Evolutionary conservation across 306 rosid genomes (phyloP), one percentile per base, ranked within the genome.

Genomic region (Abrus pulchellus): DNA sequence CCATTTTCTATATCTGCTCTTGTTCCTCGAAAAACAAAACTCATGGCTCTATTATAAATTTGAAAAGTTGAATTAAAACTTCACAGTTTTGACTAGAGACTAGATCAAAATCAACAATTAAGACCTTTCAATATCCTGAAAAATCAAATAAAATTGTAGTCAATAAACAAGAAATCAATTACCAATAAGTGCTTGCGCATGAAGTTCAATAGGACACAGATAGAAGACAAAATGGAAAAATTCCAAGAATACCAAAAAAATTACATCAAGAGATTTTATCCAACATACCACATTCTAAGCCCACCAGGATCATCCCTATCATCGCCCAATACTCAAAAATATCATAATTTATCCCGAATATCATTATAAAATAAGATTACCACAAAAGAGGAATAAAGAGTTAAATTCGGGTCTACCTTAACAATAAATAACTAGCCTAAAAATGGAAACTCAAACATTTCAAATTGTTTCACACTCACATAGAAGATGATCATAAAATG

Each of bases 1-100:
- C 97, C 98, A 87, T 68, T 88, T 81, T 94, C 97, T 36, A 94
- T 83, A 82, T 94, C 97, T 44, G 87, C 88, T 88, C 94, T 89
- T 50, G 97, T 86, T 45, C 98, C 97, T 57, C 98, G 91, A 72
- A 94, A 91, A 62, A 94, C 97, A 86, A 94, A 94, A 86, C 94
- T 92, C 97, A 94, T 93, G 68, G 75, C 87, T 78, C 69, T 71
- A 75, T 66, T 71, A 75, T 65, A 52, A 79, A 71, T 74, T 84
- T 43, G 40, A 56, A 54, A 50, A 66, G 68, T 76, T 72, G 38
- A 69, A 71, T 76, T 48, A 68, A 63, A 77, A 27, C 79, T 72
- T 78, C 79, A 76, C 78, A 4, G 28, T 62, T 20, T 34, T 11
- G 55, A 65, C 41, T 59, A 68, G 36, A 57, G 40, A 44, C 65